These are phyloP conservation scores for Fusarium multiceps DNA, from an alignment of 2,329 filamentous ascomycete species.

Conservation along the genomic window DNA sequence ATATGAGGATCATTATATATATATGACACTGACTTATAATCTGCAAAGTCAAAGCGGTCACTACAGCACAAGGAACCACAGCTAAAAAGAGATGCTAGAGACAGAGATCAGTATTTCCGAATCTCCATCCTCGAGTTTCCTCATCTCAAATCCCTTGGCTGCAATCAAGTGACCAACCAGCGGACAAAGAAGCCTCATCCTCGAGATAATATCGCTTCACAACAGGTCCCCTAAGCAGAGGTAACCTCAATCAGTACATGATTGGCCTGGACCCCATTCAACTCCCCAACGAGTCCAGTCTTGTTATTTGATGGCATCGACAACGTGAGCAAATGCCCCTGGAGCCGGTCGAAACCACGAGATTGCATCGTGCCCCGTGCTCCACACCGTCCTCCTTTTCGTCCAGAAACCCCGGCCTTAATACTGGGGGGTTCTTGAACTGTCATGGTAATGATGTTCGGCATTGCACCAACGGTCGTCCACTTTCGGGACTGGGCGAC, in stretches of 20 bases:
- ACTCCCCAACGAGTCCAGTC: background rate
- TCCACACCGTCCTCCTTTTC: constrained; percentile 47
- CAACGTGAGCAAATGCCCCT: constrained; percentile 28
- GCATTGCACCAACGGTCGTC: constrained; percentile 44
- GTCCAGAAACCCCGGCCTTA: constrained; percentile 17
- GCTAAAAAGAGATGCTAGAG: background rate
- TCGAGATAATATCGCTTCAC: constrained; percentile 44
- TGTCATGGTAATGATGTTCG: constrained; percentile 38
- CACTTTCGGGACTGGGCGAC: constrained; percentile 35
- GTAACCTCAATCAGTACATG: constrained; percentile 25
- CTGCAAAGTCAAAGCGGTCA: background rate
- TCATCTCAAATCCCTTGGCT: constrained; percentile 23
- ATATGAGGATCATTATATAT: constrained; percentile 18
- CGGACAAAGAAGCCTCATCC: constrained; percentile 12
- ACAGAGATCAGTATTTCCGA: background rate
- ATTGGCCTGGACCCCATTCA: constrained; percentile 9
- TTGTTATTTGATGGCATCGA: constrained; percentile 23
- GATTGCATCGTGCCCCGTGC: constrained; percentile 43
- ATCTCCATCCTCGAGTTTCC: constrained; percentile 38
- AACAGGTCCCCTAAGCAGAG: constrained; percentile 13
- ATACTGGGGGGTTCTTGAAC: constrained; percentile 24
- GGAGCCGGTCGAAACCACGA: constrained; percentile 37
- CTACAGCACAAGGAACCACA: background rate
- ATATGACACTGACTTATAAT: background rate
- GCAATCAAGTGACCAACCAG: constrained; percentile 35